Conservation (phyloP, 2,329 filamentous ascomycete species). For the Chlorencoelia australis region DNA sequence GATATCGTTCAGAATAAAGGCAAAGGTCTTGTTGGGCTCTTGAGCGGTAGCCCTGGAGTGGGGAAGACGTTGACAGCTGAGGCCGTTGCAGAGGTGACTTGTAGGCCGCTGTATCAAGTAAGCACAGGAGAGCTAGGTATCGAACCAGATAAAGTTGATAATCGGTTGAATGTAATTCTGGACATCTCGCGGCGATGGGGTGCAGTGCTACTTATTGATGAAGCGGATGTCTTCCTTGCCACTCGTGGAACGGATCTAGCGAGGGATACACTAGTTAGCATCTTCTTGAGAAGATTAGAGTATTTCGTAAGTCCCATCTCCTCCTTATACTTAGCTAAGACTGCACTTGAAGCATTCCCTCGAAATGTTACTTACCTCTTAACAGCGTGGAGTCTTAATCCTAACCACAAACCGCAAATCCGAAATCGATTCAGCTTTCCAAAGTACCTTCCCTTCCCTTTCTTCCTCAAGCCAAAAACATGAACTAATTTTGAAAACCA, state of each 20-base stretch:
- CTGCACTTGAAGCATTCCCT: too few relatives aligned
- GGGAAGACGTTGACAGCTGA: constrained; percentile 5
- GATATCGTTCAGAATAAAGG: constrained; percentile 5
- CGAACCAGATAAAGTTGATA: background rate
- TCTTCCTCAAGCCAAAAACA: background rate
- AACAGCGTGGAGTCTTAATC: constrained; percentile 2
- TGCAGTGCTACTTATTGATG: constrained; percentile 4
- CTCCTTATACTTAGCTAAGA: too few relatives aligned
- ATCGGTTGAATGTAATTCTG: background rate
- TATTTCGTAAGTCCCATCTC: background rate
- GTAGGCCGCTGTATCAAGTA: constrained; percentile 1
- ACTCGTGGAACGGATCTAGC: background rate
- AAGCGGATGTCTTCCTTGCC: constrained; percentile 2
- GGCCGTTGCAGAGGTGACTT: constrained; percentile 3
- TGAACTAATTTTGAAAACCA: background rate
- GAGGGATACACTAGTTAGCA: constrained; percentile 1
- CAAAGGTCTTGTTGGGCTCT: constrained; percentile 1
- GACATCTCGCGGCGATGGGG: constrained; percentile 1
- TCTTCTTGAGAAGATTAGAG: constrained; percentile 3
- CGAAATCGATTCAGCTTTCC: constrained; percentile 2
- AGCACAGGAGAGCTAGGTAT: constrained; percentile 2
- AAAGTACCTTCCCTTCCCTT: background rate
- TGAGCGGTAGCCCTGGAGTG: constrained; percentile 1
- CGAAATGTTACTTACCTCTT: too few relatives aligned
- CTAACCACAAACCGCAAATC: constrained; percentile 2